These are phyloP conservation scores for Bocquillonia castaneifolia DNA, from an alignment of 441 rosid species.

Conservation along the genomic window DNA sequence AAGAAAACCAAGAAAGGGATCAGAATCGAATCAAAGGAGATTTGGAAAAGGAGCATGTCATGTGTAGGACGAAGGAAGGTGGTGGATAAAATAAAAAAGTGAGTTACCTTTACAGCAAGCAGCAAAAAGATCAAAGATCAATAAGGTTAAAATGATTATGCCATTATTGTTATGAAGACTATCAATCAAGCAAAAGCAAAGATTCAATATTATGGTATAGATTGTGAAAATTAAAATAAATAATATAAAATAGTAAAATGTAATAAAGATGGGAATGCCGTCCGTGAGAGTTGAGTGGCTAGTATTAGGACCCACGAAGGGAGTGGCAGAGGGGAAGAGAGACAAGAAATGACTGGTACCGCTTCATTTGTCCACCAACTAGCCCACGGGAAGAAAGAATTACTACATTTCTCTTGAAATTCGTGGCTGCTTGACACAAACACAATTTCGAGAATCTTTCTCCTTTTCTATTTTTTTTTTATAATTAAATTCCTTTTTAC, in stretches of 20 bases:
- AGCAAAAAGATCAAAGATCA: slow-evolving; percentile 2
- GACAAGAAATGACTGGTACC: slow-evolving; percentile 30
- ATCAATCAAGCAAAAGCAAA: background rate
- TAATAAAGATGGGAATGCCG: slow-evolving; percentile 23
- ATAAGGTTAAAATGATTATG: slow-evolving; percentile 34
- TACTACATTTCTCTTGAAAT: slow-evolving; percentile 30
- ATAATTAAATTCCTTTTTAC: too few species aligned
- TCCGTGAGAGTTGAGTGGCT: slow-evolving; percentile 41
- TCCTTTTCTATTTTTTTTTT: background rate
- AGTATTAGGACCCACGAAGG: slow-evolving; percentile 26
- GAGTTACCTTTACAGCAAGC: slow-evolving; percentile 33
- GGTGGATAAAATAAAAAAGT: slow-evolving; percentile 11
- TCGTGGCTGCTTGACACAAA: slow-evolving; percentile 1
- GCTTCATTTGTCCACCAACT: slow-evolving; percentile 17
- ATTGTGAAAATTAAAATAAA: background rate
- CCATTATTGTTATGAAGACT: slow-evolving; percentile 29
- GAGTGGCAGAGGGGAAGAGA: slow-evolving; percentile 19
- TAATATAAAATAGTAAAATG: too few species aligned
- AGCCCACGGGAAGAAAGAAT: slow-evolving; percentile 8
- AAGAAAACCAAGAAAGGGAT: background rate
- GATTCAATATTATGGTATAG: background rate
- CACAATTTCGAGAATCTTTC: background rate
- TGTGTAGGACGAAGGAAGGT: slow-evolving; percentile 9
- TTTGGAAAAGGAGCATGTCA: slow-evolving; percentile 9
- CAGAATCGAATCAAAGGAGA: slow-evolving; percentile 19